These are phyloP conservation scores for Cunninghamia lanceolata DNA, from an alignment of 75 land plant genomes.

Conservation along the genomic window DNA sequence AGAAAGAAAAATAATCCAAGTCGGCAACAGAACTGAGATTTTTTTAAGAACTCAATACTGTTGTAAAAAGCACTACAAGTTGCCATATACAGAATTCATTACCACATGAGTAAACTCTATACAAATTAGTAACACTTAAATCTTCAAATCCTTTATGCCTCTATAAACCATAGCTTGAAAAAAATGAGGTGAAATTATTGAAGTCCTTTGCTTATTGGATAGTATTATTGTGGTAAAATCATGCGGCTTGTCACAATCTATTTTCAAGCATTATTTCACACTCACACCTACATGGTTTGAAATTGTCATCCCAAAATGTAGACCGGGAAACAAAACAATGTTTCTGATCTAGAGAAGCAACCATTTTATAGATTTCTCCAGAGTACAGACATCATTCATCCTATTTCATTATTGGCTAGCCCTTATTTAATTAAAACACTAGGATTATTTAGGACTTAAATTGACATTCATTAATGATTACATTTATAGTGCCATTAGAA, in stretches of 20 bases:
- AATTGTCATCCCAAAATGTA: background rate
- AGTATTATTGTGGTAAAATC: background rate
- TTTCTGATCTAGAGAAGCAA: constrained; percentile 69
- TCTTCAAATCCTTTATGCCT: too few species aligned
- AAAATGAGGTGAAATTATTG: background rate
- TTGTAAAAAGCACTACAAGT: too few species aligned
- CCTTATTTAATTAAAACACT: background rate
- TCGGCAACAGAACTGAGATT: too few species aligned
- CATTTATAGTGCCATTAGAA: background rate
- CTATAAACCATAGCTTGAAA: too few species aligned
- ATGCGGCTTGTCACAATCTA: background rate
- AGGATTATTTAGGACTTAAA: background rate
- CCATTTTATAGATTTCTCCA: constrained; percentile 60
- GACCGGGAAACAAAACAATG: constrained; percentile 59
- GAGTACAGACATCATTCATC: too few species aligned
- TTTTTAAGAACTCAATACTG: too few species aligned
- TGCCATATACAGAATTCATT: too few species aligned
- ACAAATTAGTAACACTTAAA: too few species aligned
- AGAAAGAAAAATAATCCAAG: too few species aligned
- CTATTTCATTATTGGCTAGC: constrained; percentile 52
- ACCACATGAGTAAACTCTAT: too few species aligned
- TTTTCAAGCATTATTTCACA: background rate
- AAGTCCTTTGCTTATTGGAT: background rate
- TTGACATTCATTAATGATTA: too few species aligned
- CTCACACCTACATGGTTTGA: background rate